Base-by-base conservation (phyloP, 2,329 filamentous ascomycete species). In the Salinomyces thailandicus region DNA sequence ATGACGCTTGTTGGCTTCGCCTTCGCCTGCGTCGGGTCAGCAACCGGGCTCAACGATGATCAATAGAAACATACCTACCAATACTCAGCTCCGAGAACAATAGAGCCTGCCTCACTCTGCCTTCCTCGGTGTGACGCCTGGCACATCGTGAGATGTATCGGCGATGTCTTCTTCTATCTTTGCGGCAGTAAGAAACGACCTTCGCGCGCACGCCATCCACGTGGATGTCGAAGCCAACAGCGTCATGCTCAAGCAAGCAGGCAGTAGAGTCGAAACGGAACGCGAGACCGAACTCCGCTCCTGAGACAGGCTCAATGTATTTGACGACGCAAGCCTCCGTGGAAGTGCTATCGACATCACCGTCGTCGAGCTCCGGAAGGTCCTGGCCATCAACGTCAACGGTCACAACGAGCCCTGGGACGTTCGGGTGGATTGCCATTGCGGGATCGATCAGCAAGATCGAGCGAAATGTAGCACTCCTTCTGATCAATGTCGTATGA, bases 231-330 rank as follows among this genome's bases (percentile, higher is more conserved):
- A n/a, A n/a, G n/a, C 9, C 22, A 2, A 26, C n/a, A n/a, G 15
- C 14, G 7, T 28, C 8, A n/a, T 29, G 14, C 14, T 6, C 22
- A 18, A 37, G 24, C 19, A 28, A 28, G 18, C 36, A 39, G 28
- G n/a, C 18, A 6, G 17, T 26, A 5, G 18, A 7, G 19, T 33
- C 17, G 19, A 29, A 29, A 16, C 34, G 29, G 12, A n/a, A 24
- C 13, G 20, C 17, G n/a, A 41, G 12, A 5, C 14, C 22, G 16
- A 36, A 41, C 8, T 33, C 13, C 8, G 38, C 38, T 11, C 38
- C 38, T 7, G 38, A 33, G 5, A 33, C 6, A 6, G 34, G 33
- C 18, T 41, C 38, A 14, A 41, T 16, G 18, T 41, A 41, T 16
- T 37, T 41, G 12, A 14, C 19, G 3, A 30, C 26, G n/a, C n/a